A percentile compares a stretch with the other conserved stretches of the same genome.
Conservation (phyloP, 768 basidiomycete species). For the Mycena indigotica region DNA sequence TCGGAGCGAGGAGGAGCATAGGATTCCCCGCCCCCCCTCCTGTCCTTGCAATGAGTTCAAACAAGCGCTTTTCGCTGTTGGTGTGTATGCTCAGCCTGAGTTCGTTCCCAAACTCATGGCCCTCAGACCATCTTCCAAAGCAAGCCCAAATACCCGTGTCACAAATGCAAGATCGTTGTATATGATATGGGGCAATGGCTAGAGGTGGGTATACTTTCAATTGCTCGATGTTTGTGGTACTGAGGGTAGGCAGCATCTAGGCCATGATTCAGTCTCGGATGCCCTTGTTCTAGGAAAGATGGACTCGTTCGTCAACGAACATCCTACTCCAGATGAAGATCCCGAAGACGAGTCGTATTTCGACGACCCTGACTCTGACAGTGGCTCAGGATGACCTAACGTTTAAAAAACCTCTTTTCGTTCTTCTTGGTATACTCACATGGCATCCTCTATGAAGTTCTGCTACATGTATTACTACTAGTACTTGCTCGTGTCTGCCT, state of each 20-base stretch:
- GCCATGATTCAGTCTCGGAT: constrained; percentile 16
- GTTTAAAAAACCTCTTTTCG: too few relatives aligned
- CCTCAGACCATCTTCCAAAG: constrained; percentile 7
- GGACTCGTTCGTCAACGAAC: constrained; percentile 18
- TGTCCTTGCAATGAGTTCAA: neutral
- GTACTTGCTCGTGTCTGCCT: neutral
- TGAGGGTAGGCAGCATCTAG: constrained; percentile 6
- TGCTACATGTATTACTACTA: neutral
- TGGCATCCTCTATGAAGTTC: neutral
- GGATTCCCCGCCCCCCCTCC: neutral
- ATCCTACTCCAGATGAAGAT: constrained; percentile 3
- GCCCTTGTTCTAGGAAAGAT: constrained; percentile 9
- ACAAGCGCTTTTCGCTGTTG: constrained; percentile 10
- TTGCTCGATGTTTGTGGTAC: neutral
- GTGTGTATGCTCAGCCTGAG: neutral
- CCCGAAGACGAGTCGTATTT: constrained; percentile 8
- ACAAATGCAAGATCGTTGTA: constrained; percentile 11
- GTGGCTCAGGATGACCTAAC: neutral
- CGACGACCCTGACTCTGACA: neutral
- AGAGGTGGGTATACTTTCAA: neutral
- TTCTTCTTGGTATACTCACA: too few relatives aligned
- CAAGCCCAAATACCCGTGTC: constrained; percentile 13
- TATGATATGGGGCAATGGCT: constrained; percentile 13
- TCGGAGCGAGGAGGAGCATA: neutral
- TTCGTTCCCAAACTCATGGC: neutral